Conservation (phyloP, 2,329 filamentous ascomycete genomes). For the Clarireedia homoeocarpa region DNA sequence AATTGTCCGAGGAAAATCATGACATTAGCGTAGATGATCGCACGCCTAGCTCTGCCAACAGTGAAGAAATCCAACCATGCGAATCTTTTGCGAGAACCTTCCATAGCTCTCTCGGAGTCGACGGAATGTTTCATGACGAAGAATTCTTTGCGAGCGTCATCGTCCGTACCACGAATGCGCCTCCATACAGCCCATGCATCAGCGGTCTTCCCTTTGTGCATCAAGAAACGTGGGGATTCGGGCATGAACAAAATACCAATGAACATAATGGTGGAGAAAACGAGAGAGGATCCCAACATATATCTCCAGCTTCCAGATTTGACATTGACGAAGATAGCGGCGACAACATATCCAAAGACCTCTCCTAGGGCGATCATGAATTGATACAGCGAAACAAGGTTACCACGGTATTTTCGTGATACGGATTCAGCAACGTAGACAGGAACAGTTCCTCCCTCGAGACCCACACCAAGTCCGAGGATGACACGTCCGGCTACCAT, state of each 20-base stretch:
- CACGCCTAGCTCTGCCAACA: slow-evolving; percentile 56
- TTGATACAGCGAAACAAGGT: slow-evolving; percentile 67
- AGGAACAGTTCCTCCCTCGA: slow-evolving; percentile 67
- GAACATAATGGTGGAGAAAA: slow-evolving; percentile 59
- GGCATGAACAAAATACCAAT: slow-evolving; percentile 64
- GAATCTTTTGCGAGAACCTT: slow-evolving; percentile 46
- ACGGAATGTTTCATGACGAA: slow-evolving; percentile 63
- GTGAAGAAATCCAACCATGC: slow-evolving; percentile 71
- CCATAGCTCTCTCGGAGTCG: slow-evolving; percentile 32
- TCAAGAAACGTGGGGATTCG: slow-evolving; percentile 59
- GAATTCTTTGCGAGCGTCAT: slow-evolving; percentile 60
- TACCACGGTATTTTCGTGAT: slow-evolving; percentile 58
- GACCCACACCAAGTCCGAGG: slow-evolving; percentile 61
- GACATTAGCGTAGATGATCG: slow-evolving; percentile 59
- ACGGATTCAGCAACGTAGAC: slow-evolving; percentile 70
- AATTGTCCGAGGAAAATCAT: slow-evolving; percentile 66
- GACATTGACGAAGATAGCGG: slow-evolving; percentile 65
- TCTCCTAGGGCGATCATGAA: slow-evolving; percentile 70
- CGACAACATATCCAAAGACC: slow-evolving; percentile 64
- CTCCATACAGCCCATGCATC: slow-evolving; percentile 65
- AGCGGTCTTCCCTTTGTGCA: slow-evolving; percentile 55
- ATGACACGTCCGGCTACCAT: slow-evolving; percentile 61
- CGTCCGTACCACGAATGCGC: slow-evolving; percentile 54
- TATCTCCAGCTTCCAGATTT: slow-evolving; percentile 60
- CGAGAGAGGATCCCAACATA: slow-evolving; percentile 63